Conservation (phyloP, 2,329 filamentous ascomycete genomes). For the Pseudocercospora musae region DNA sequence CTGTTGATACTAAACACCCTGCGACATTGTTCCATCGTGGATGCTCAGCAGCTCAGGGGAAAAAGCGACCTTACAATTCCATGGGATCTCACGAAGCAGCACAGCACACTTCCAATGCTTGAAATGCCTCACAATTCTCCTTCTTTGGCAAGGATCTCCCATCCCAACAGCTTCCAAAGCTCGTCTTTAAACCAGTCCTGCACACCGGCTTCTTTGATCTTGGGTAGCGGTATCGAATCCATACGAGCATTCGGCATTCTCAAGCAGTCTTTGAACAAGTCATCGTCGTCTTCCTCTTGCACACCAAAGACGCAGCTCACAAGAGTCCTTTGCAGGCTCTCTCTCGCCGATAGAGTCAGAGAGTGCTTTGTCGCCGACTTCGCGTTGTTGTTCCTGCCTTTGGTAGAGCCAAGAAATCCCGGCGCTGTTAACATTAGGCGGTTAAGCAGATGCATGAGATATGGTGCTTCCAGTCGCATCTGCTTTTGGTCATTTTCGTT, state of each 20-base stretch:
- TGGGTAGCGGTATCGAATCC: constrained; percentile 30
- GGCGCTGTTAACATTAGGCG: constrained; percentile 41
- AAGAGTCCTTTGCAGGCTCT: constrained; percentile 46
- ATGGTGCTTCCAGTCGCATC: constrained; percentile 39
- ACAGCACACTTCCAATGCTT: background rate
- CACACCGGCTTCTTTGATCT: constrained; percentile 41
- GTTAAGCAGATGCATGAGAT: constrained; percentile 42
- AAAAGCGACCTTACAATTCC: background rate
- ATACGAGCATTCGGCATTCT: constrained; percentile 37
- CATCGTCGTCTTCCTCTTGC: constrained; percentile 29
- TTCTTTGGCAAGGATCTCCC: constrained; percentile 47
- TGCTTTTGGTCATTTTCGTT: constrained; percentile 19
- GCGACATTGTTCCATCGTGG: background rate
- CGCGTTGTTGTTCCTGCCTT: constrained; percentile 16
- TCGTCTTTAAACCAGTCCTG: constrained; percentile 55
- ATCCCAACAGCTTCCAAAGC: constrained; percentile 57
- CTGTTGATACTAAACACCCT: background rate
- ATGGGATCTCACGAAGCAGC: background rate
- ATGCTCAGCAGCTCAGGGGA: background rate
- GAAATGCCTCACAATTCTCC: constrained; percentile 5
- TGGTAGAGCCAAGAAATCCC: constrained; percentile 29
- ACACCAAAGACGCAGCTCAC: constrained; percentile 44
- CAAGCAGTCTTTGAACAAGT: constrained; percentile 43
- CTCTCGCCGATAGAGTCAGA: constrained; percentile 38
- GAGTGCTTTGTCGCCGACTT: constrained; percentile 34